Evolutionary conservation across 371 early-diverging fungal genomes (phyloP).

Genomic region (Rhizopus stolonifer): DNA sequence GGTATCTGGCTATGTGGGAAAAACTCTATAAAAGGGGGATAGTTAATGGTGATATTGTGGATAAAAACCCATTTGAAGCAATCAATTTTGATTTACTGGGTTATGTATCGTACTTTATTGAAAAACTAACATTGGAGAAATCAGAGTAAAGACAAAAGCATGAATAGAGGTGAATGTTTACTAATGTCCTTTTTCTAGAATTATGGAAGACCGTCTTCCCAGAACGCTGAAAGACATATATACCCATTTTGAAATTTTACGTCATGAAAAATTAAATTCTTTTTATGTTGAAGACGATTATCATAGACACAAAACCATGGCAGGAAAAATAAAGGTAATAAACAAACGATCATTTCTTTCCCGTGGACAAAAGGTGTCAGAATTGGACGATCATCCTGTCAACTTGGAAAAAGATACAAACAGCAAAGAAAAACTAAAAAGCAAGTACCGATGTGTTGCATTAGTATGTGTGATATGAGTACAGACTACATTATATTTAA

Average conservation of each 20-base stretch:
- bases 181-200: too few species aligned
- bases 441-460: constrained; percentile 27
- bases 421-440: constrained; percentile 6
- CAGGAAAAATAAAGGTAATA: constrained; percentile 22
- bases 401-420: constrained; percentile 1
- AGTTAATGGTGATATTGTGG: constrained; percentile 27
- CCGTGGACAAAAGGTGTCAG: neutral
- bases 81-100: constrained; percentile 31
- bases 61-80: constrained; percentile 22
- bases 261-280: neutral
- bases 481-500: neutral
- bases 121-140: neutral
- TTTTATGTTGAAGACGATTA: constrained; percentile 28
- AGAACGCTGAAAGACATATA: neutral
- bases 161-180: neutral
- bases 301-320: constrained; percentile 16
- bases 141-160: neutral
- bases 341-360: constrained; percentile 11
- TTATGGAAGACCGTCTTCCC: neutral
- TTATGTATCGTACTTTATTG: constrained; percentile 41
- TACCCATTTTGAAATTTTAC: neutral
- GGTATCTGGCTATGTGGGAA: constrained; percentile 34
- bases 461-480: constrained; percentile 34
- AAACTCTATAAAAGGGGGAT: constrained; percentile 37
- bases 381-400: constrained; percentile 1